Evolutionary conservation across 768 basidiomycete genomes (phyloP).

Genomic region (Sporobolomyces phaffii): DNA sequence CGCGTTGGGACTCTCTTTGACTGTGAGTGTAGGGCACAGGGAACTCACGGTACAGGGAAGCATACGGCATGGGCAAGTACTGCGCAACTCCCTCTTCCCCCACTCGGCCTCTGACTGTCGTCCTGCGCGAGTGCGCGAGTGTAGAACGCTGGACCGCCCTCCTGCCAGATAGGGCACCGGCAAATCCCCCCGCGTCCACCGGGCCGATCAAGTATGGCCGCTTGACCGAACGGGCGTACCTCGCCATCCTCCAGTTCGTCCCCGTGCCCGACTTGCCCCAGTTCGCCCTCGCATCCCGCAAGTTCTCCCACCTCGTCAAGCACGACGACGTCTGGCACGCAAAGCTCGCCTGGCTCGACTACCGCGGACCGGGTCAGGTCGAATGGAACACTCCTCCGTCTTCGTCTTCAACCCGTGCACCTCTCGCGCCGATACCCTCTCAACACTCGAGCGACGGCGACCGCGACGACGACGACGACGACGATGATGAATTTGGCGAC

Average conservation of each 20-base stretch:
- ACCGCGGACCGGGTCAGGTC: slow-evolving; percentile 26
- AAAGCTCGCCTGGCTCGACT: slow-evolving; percentile 60
- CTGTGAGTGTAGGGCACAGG: too few species aligned
- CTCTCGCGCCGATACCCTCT: too few species aligned
- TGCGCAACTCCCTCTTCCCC: too few species aligned
- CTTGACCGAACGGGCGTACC: slow-evolving; percentile 70
- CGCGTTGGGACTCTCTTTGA: too few species aligned
- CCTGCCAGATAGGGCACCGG: slow-evolving; percentile 53
- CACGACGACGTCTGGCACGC: slow-evolving; percentile 73
- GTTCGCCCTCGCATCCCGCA: slow-evolving; percentile 63
- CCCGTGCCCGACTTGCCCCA: slow-evolving; percentile 74
- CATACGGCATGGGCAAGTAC: too few species aligned
- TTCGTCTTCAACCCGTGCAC: too few species aligned
- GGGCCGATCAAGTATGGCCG: slow-evolving; percentile 57
- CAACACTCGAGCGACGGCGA: slow-evolving; percentile 51
- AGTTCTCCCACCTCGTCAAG: slow-evolving; percentile 58
- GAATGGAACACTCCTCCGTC: slow-evolving; percentile 5
- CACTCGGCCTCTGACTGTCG: too few species aligned
- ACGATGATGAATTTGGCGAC: slow-evolving; percentile 83
- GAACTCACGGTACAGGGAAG: too few species aligned
- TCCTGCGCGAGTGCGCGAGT: too few species aligned
- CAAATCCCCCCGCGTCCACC: neutral
- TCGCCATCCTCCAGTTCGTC: slow-evolving; percentile 64
- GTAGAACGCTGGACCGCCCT: slow-evolving; percentile 74
- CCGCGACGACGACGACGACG: slow-evolving; percentile 20